A percentile compares a stretch with the other conserved stretches of the same genome.
Evolutionary conservation across 169 alveolate species (phyloP).

Genomic region (Perkinsus chesapeaki): DNA sequence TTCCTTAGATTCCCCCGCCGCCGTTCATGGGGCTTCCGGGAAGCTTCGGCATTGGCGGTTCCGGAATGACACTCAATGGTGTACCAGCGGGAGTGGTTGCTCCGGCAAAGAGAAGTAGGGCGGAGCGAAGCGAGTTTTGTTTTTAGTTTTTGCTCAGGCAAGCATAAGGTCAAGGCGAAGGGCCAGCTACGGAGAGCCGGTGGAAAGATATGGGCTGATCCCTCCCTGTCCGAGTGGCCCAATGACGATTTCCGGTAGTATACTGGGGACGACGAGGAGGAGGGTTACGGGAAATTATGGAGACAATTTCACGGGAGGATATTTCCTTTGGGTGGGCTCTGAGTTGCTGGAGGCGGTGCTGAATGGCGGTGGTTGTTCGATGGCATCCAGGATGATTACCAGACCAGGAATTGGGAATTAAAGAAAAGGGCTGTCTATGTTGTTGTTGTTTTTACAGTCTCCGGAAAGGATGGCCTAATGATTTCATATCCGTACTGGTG

Average conservation of each 20-base stretch:
- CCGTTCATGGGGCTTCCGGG: not conserved
- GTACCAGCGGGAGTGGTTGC: not conserved
- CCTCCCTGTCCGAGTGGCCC: constrained; percentile 94
- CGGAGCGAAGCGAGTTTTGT: no score
- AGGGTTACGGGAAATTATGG: no score
- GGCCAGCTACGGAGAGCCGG: constrained; percentile 87
- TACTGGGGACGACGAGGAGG: no score
- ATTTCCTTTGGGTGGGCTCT: not conserved
- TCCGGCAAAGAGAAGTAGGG: not conserved
- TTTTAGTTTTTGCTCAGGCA: not conserved
- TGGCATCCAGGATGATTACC: not conserved
- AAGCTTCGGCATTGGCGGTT: not conserved
- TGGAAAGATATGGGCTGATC: constrained; percentile 92
- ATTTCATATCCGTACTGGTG: not conserved
- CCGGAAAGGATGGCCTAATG: not conserved
- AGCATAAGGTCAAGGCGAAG: constrained; percentile 17
- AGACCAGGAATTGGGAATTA: no score
- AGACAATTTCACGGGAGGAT: no score
- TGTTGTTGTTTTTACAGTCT: not conserved
- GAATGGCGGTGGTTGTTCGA: no score
- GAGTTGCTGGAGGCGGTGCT: no score
- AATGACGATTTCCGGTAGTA: constrained; percentile 78
- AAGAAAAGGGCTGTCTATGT: no score
- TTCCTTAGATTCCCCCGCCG: not conserved
- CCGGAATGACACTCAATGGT: not conserved